A percentile compares a stretch with the other conserved stretches of the same genome.
phyloP scores from a whole-genome alignment of 345 rosid species.

The Eucalyptus coolabah region DNA sequence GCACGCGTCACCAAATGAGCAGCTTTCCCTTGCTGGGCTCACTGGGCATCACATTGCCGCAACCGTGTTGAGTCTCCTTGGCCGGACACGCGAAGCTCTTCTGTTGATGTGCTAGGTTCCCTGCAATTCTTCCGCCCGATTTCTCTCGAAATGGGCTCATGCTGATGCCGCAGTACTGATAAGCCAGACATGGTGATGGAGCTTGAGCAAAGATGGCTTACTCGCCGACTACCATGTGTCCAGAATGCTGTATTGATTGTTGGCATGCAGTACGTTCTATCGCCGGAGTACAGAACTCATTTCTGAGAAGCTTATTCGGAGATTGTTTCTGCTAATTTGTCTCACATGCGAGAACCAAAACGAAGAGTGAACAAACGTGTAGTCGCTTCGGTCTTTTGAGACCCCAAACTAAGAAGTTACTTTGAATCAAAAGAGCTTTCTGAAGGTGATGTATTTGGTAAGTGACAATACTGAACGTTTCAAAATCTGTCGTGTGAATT shows the following conservation, averaged over 20 bases:
- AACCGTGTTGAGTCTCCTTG: conserved; percentile 65
- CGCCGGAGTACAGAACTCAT: neutral
- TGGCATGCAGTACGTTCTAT: neutral
- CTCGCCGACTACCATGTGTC: neutral
- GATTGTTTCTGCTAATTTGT: neutral
- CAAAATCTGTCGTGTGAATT: neutral
- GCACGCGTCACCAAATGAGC: conserved; percentile 61
- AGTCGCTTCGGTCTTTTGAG: neutral
- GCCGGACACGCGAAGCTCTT: conserved; percentile 83
- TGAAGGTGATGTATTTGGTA: neutral
- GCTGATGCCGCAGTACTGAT: neutral
- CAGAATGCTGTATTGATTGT: neutral
- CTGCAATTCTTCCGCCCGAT: neutral
- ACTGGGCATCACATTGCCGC: conserved; percentile 95
- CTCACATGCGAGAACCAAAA: neutral
- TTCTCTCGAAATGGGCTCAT: neutral
- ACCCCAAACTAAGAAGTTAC: neutral
- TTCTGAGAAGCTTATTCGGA: neutral
- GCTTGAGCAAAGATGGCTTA: neutral
- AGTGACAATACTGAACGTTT: neutral
- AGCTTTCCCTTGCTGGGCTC: conserved; percentile 66
- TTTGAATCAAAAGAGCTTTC: neutral
- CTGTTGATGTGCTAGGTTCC: conserved; percentile 56
- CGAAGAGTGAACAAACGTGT: neutral
- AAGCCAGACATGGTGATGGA: neutral